Conservation (phyloP, 306 rosid species). For the barrel medic (Medicago truncatula) region MtrunA17r5.0-ANR NC_053042.1:34430001-34430500, state of each 20-base stretch:
- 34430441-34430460: constrained; percentile 44
- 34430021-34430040: neutral
- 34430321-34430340: neutral
- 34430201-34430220: constrained; percentile 93
- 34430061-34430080: no score
- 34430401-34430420: constrained; percentile 71
- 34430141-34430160: constrained; percentile 85
- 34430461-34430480: constrained; percentile 4
- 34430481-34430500: constrained; percentile 54
- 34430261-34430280: constrained; percentile 57
- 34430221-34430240: constrained; percentile 98
- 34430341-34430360: constrained; percentile 10
- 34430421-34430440: neutral
- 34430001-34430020: neutral
- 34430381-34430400: constrained; percentile 65
- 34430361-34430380: constrained; percentile 45
- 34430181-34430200: constrained; percentile 93
- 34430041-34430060: no score
- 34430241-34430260: constrained; percentile 98
- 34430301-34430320: constrained; percentile 29
- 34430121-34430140: neutral
- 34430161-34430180: constrained; percentile 97
- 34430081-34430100: no score
- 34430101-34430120: neutral
- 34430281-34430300: constrained; percentile 53